These are phyloP conservation scores for Podospora appendiculata DNA, from an alignment of 495 filamentous ascomycete species.

Conservation along the genomic window DNA sequence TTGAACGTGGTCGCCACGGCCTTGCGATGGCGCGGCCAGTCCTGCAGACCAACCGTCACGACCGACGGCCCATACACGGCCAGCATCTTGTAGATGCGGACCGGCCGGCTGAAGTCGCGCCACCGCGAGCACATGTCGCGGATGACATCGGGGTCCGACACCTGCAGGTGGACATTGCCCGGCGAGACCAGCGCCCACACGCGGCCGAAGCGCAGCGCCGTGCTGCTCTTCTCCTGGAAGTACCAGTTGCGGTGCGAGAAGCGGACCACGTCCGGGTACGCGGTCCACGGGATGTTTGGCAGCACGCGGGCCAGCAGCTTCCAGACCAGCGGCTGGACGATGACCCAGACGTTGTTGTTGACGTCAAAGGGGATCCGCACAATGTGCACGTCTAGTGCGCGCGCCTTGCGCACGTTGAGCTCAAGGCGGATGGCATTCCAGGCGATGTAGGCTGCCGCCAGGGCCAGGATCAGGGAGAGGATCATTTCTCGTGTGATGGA, in stretches of 20 bases:
- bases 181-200: conserved; percentile 32
- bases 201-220: conserved; percentile 5
- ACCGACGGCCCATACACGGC: conserved; percentile 15
- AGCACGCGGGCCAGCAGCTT: conserved; percentile 7
- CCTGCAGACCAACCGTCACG: conserved; percentile 19
- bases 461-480: background rate
- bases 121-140: conserved; percentile 27
- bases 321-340: conserved; percentile 11
- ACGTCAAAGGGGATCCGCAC: conserved; percentile 11
- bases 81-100: conserved; percentile 21
- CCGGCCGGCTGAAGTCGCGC: conserved; percentile 39
- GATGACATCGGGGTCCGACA: conserved; percentile 32
- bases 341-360: conserved; percentile 10
- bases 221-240: conserved; percentile 3
- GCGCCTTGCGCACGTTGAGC: conserved; percentile 7
- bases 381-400: conserved; percentile 4
- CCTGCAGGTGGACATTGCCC: conserved; percentile 25
- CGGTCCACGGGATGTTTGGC: conserved; percentile 1
- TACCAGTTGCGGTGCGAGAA: conserved; percentile 13
- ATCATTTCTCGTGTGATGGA: background rate
- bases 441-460: conserved; percentile 1
- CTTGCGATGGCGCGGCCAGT: conserved; percentile 43
- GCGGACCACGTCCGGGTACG: conserved; percentile 9
- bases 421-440: conserved; percentile 7
- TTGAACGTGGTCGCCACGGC: conserved; percentile 34